Base-by-base conservation (phyloP, 495 filamentous ascomycete genomes). In the Glonium stellatum region DNA sequence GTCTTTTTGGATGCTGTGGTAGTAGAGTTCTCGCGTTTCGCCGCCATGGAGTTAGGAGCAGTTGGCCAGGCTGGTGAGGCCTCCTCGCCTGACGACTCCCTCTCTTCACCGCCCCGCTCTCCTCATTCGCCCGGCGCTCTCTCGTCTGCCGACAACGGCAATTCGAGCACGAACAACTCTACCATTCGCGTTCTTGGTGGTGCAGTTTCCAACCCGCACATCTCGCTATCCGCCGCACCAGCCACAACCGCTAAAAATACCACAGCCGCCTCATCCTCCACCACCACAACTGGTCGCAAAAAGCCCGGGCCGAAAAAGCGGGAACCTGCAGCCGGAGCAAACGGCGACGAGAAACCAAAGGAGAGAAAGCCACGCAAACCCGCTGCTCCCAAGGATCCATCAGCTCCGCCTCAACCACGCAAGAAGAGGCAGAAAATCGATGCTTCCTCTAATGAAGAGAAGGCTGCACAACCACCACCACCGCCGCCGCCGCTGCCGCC, bases 331-430 rank as follows among this genome's bases (percentile, higher is more conserved):
- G 48, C 48, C 31, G 39, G 48, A 13, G 53, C 53, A 55, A 55
- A 55, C 34, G 22, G n/a, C 1, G 53, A 55, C 21, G 31, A 55
- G 57, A 64, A 65, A 51, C 62, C 62, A 36, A 68, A 68, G 27
- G 65, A 68, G 21, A 49, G 78, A 19, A 85, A 84, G 67, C 72
- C 73, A 46, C 78, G 79, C 53, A 78, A 78, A 55, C 72, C 76
- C 11, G 67, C 81, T 50, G 84, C 83, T 60, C 78, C 81, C 11
- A 79, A 76, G 62, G 82, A 85, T 48, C 78, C 80, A 18, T 80
- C 79, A 64, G 77, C 78, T 15, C 74, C 80, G 8, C 76, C 80
- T 9, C 67, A 73, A 19, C 77, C 75, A 64, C 74, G 80, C 47
- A 81, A 81, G 61, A 74, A 76, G 67, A 82, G 68, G 59, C 60